Conservation (phyloP, 805 yeast species). For the Tetrapisispora fleetii region DNA sequence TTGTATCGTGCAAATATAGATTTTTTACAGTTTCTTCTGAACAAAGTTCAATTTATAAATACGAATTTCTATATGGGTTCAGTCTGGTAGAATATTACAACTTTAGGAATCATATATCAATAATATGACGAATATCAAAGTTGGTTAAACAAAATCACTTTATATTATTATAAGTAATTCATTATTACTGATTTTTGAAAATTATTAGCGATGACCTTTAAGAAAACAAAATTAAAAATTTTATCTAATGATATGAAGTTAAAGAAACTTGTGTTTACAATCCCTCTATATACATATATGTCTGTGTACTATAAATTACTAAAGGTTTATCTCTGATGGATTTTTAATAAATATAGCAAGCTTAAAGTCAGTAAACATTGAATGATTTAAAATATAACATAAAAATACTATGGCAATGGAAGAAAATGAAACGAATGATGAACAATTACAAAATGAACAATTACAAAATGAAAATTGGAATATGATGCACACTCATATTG, state of each 20-base stretch:
- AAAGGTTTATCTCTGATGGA: too few species aligned
- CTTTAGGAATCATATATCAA: not conserved
- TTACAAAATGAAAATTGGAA: slow-evolving; percentile 35
- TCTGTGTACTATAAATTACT: too few species aligned
- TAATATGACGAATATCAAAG: too few species aligned
- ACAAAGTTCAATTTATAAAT: too few species aligned
- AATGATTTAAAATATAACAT: slow-evolving; percentile 17
- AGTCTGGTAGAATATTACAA: too few species aligned
- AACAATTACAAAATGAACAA: slow-evolving; percentile 40
- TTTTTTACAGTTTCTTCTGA: not conserved
- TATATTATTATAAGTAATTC: not conserved
- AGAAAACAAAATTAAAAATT: not conserved
- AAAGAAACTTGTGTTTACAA: not conserved
- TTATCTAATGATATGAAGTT: not conserved
- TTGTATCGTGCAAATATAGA: not conserved
- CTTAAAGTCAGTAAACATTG: slow-evolving; percentile 34
- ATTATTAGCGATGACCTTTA: not conserved
- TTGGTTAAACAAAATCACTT: too few species aligned
- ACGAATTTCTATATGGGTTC: too few species aligned
- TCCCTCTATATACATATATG: not conserved
- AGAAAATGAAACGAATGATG: not conserved
- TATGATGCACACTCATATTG: not conserved
- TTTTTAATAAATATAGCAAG: too few species aligned
- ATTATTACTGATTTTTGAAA: not conserved
- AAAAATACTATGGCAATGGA: not conserved